These are phyloP conservation scores for Magnusiomyces sp. DNA, from an alignment of 1,139 yeast species.

Conservation along the genomic window DNA sequence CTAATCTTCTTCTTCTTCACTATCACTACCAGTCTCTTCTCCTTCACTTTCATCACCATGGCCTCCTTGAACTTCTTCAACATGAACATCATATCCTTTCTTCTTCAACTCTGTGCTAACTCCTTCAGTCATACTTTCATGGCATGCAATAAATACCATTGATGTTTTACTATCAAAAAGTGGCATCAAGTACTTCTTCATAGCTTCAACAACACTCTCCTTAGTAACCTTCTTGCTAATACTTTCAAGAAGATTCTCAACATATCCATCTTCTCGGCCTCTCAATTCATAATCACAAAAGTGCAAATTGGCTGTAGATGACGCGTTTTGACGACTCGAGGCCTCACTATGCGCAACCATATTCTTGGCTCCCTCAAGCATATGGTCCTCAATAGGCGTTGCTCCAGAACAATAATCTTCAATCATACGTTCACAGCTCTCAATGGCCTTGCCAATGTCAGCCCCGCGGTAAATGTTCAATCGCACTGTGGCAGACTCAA, in stretches of 20 bases:
- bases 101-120: slow-evolving; percentile 41
- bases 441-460: slow-evolving; percentile 66
- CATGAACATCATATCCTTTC: slow-evolving; percentile 52
- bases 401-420: slow-evolving; percentile 49
- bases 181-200: slow-evolving; percentile 43
- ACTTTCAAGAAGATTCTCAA: slow-evolving; percentile 33
- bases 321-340: slow-evolving; percentile 44
- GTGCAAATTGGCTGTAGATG: slow-evolving; percentile 57
- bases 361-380: slow-evolving; percentile 66
- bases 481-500: slow-evolving; percentile 60
- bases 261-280: slow-evolving; percentile 59
- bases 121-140: slow-evolving; percentile 51
- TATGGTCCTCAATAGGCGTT: slow-evolving; percentile 45
- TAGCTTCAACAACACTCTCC: slow-evolving; percentile 47
- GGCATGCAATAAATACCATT: slow-evolving; percentile 61
- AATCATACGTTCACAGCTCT: slow-evolving; percentile 61
- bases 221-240: slow-evolving; percentile 37
- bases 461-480: slow-evolving; percentile 76
- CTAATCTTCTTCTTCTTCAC: slow-evolving; percentile 7
- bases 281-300: slow-evolving; percentile 59
- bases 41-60: slow-evolving; percentile 6
- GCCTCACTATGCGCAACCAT: slow-evolving; percentile 67
- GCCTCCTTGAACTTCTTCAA: slow-evolving; percentile 19
- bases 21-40: slow-evolving; percentile 2
- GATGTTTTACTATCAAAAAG: slow-evolving; percentile 52